Percentiles rank a stretch among this genome's conserved stretches.
Evolutionary conservation across 2,329 filamentous ascomycete genomes (phyloP).

Genomic region (Colletotrichum agaves): DNA sequence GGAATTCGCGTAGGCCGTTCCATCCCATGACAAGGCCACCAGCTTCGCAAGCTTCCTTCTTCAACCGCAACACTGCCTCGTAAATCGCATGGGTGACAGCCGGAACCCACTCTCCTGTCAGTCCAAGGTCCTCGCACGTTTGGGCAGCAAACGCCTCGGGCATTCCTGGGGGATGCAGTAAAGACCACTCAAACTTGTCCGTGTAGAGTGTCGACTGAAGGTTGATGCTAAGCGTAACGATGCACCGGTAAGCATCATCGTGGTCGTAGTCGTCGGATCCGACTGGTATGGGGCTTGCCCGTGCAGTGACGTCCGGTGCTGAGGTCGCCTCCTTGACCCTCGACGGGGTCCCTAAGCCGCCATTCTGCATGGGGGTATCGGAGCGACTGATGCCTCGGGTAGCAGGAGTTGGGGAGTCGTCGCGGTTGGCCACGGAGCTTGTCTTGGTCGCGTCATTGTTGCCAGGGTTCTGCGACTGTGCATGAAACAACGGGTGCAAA

Average conservation of each 20-base stretch:
- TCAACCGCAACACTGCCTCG: slow-evolving; percentile 89
- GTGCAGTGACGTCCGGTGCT: slow-evolving; percentile 71
- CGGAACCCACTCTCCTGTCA: slow-evolving; percentile 92
- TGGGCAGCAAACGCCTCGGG: slow-evolving; percentile 92
- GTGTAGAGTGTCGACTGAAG: slow-evolving; percentile 91
- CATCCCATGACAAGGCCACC: slow-evolving; percentile 84
- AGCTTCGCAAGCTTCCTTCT: slow-evolving; percentile 96
- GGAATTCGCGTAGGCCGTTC: slow-evolving; percentile 74
- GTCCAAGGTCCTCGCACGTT: slow-evolving; percentile 90
- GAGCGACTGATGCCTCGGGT: slow-evolving; percentile 56
- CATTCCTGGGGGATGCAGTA: slow-evolving; percentile 90
- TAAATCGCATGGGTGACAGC: slow-evolving; percentile 97
- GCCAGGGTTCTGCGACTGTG: slow-evolving; percentile 50
- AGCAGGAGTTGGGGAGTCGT: slow-evolving; percentile 52
- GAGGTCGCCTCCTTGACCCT: slow-evolving; percentile 55
- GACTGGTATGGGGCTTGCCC: slow-evolving; percentile 70
- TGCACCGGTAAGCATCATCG: slow-evolving; percentile 93
- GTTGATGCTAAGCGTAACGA: slow-evolving; percentile 91
- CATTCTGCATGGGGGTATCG: slow-evolving; percentile 67
- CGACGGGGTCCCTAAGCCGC: slow-evolving; percentile 61
- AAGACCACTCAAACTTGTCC: slow-evolving; percentile 98
- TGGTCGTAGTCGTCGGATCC: slow-evolving; percentile 84
- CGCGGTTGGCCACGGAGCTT: slow-evolving; percentile 46
- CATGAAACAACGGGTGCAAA: slow-evolving; percentile 90
- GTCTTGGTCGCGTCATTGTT: slow-evolving; percentile 45